Evolutionary conservation across 257 asterid species (phyloP).

Genomic region (Solanum gandarillasii): DNA sequence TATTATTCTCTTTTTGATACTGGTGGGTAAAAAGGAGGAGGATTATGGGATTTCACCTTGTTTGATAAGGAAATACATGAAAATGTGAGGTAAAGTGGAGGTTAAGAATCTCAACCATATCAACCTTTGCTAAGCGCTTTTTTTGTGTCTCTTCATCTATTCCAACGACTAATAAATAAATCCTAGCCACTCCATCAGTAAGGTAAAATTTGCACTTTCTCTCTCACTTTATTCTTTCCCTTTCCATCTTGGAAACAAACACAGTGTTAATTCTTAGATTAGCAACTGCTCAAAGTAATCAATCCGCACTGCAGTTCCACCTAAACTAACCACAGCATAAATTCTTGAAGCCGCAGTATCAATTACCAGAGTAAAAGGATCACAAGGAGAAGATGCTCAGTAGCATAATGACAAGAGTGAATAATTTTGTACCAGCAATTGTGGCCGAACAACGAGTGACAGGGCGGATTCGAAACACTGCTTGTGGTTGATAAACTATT

Average conservation of each 20-base stretch:
- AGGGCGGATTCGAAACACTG: slow-evolving; percentile 90
- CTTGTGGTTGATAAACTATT: slow-evolving; percentile 91
- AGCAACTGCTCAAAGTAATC: not conserved
- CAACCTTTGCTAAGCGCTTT: not conserved
- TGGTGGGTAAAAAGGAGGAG: not conserved
- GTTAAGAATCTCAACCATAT: not conserved
- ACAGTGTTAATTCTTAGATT: not conserved
- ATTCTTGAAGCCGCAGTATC: not conserved
- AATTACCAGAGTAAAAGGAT: not conserved
- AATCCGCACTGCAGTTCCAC: not conserved
- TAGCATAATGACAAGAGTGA: not conserved
- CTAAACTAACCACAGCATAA: not conserved
- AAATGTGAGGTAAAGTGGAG: not conserved
- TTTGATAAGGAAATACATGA: not conserved
- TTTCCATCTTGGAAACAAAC: not conserved
- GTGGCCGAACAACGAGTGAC: slow-evolving; percentile 95
- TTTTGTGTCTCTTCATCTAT: not conserved
- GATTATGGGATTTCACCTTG: not conserved
- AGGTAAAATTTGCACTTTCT: not conserved
- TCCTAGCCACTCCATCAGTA: not conserved
- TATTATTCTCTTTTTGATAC: not conserved
- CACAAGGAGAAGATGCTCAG: not conserved
- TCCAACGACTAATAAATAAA: not conserved
- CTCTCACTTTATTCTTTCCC: not conserved
- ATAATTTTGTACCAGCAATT: slow-evolving; percentile 52